These are phyloP conservation scores for Metschnikowia hibisci DNA, from an alignment of 805 yeast species.

Conservation along the genomic window DNA sequence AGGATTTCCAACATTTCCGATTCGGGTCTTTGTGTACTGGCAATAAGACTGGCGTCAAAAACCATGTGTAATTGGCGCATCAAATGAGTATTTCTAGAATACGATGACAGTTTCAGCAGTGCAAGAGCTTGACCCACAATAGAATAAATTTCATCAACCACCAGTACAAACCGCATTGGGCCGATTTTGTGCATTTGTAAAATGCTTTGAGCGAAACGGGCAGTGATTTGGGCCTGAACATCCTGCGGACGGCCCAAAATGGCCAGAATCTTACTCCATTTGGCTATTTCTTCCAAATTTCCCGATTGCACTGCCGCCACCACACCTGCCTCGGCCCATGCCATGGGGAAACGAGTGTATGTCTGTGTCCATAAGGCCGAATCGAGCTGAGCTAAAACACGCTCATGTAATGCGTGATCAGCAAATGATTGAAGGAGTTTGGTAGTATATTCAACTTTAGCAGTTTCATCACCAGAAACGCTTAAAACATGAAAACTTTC, in stretches of 20 bases:
- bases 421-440: conserved; percentile 67
- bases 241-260: conserved; percentile 36
- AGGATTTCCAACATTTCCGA: conserved; percentile 22
- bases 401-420: conserved; percentile 72
- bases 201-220: conserved; percentile 64
- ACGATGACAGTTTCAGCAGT: conserved; percentile 35
- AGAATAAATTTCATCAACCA: conserved; percentile 49
- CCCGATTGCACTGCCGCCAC: conserved; percentile 73
- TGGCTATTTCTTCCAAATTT: conserved; percentile 42
- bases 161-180: conserved; percentile 28
- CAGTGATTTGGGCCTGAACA: conserved; percentile 53
- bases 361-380: conserved; percentile 22
- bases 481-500: conserved; percentile 75
- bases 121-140: conserved; percentile 59
- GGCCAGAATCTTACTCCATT: conserved; percentile 60
- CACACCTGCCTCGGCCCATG: conserved; percentile 65
- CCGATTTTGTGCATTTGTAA: conserved; percentile 38
- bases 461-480: conserved; percentile 25
- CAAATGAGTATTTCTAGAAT: conserved; percentile 33
- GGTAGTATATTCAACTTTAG: conserved; percentile 38
- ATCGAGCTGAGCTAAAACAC: conserved; percentile 51
- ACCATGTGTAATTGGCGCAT: conserved; percentile 37
- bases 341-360: conserved; percentile 36
- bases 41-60: conserved; percentile 31
- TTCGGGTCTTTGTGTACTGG: conserved; percentile 11